Percentiles rank a stretch among this genome's conserved stretches.
Evolutionary conservation across 768 basidiomycete species (phyloP).

Genomic region (Lanmaoa pseudosensibilis): DNA sequence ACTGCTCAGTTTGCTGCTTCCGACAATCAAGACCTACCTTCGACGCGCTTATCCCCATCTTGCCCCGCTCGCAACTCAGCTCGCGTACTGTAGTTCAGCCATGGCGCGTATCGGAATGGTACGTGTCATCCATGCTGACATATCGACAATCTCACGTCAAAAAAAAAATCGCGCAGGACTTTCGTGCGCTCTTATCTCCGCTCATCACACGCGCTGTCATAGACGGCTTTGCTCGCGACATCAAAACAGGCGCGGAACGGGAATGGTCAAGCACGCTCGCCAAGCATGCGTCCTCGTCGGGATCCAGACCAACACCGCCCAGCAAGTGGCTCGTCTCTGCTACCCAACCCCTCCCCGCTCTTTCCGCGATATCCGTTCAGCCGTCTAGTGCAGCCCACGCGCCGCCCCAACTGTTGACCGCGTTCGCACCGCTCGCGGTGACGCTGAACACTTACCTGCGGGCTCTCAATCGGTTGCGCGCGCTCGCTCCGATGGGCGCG

Average conservation of each 20-base stretch:
- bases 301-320: constrained; percentile 32
- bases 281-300: constrained; percentile 15
- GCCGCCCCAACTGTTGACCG: constrained; percentile 69
- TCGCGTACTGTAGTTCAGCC: constrained; percentile 90
- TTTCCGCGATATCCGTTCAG: constrained; percentile 21
- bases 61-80: constrained; percentile 88
- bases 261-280: constrained; percentile 37
- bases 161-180: constrained; percentile 43
- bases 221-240: constrained; percentile 51
- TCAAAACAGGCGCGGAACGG: constrained; percentile 27
- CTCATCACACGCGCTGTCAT: constrained; percentile 67
- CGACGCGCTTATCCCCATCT: constrained; percentile 58
- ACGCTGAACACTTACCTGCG: constrained; percentile 72
- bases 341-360: constrained; percentile 32
- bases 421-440: constrained; percentile 74
- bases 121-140: constrained; percentile 4
- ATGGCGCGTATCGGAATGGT: constrained; percentile 89
- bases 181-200: constrained; percentile 65
- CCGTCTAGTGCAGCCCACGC: constrained; percentile 48
- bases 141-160: background rate
- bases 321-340: constrained; percentile 54
- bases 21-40: constrained; percentile 61
- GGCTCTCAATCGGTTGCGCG: constrained; percentile 76
- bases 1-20: constrained; percentile 54
- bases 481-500: constrained; percentile 72